Evolutionary conservation across 352 stramenopile genomes (phyloP).

Genomic region (Globisporangium iwayamae): DNA sequence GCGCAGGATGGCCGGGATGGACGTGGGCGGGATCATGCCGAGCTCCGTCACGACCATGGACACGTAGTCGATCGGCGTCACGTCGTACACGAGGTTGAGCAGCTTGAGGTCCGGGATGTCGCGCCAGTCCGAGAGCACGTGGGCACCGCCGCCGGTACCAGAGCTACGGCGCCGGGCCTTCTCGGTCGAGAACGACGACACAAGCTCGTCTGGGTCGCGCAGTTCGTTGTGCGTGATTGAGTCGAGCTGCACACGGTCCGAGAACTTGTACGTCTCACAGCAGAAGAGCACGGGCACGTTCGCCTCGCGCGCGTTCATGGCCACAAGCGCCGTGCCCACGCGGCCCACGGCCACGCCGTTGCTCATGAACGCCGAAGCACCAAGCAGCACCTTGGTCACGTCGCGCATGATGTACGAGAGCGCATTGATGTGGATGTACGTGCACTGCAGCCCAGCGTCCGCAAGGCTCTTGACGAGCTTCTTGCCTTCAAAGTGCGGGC

Average conservation of each 20-base stretch:
- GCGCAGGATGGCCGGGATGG: conserved; percentile 95
- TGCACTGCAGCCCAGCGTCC: conserved; percentile 76
- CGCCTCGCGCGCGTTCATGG: conserved; percentile 87
- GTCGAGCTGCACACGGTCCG: conserved; percentile 96
- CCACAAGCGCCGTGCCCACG: conserved; percentile 91
- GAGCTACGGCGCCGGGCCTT: conserved; percentile 33
- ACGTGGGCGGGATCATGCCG: conserved; percentile 97
- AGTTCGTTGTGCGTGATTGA: conserved; percentile 98
- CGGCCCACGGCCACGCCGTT: conserved; percentile 92
- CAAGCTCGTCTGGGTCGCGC: conserved; percentile 90
- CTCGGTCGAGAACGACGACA: conserved; percentile 57
- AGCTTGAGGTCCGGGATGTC: conserved; percentile 72
- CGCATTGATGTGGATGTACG: conserved; percentile 94
- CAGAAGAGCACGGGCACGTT: conserved; percentile 97
- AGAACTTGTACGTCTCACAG: conserved; percentile 98
- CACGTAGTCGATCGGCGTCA: conserved; percentile 96
- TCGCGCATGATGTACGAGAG: conserved; percentile 95
- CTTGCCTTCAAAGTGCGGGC: conserved; percentile 82
- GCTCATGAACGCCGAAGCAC: conserved; percentile 93
- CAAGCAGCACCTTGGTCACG: conserved; percentile 96
- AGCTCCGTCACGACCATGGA: conserved; percentile 97
- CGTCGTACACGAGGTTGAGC: conserved; percentile 92
- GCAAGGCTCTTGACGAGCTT: conserved; percentile 73
- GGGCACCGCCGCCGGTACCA: conserved; percentile 18
- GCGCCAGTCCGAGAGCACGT: conserved; percentile 84